Base-by-base conservation (phyloP, 2,329 filamentous ascomycete species). In the Coniochaeta sp. region DNA sequence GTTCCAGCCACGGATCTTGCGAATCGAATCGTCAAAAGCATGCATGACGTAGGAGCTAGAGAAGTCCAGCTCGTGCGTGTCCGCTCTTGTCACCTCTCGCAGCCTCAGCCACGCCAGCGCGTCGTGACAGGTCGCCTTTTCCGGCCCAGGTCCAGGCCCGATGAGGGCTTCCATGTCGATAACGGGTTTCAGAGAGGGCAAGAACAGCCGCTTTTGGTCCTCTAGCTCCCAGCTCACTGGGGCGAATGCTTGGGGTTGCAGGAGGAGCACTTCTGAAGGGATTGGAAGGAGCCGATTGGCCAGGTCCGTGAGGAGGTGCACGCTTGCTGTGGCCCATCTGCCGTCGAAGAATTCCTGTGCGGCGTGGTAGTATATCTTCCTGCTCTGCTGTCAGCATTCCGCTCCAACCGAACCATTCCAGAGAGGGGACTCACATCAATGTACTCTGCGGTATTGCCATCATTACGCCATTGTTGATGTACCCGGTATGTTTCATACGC, bases 21-120 rank as follows among this genome's bases (percentile, higher is more conserved):
- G 16, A 14, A 61, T 42, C 14, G 58, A 55, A 42, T 59, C 62
- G 55, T 67, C 65, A 19, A 67, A 67, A 0, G 66, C 65, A 38
- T 68, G 67, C 19, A 69, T 40, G 17, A 68, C 59, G 52, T 69
- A 69, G 24, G 65, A 63, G 24, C 62, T 60, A n/a, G 66, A 68
- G 30, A 68, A 67, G 50, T 69, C 67, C n/a, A 66, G 62, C 61
- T 68, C 64, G 64, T 60, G 64, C 7, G 62, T 55, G 56, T 66
- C 63, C 40, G 50, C 60, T 55, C 30, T 62, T 32, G 55, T 42
- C 44, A 54, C 30, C 60, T 64, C 60, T 30, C 59, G 58, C 34
- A 57, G 59, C 17, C 42, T n/a, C 42, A 47, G 22, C 42, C 42
- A 47, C 19, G 60, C 59, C 47, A 63, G 55, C 24, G 62, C 63